Evolutionary conservation across 2,329 filamentous ascomycete species (phyloP), one percentile per base, ranked within the genome.

Genomic region (Scedosporium boydii): DNA sequence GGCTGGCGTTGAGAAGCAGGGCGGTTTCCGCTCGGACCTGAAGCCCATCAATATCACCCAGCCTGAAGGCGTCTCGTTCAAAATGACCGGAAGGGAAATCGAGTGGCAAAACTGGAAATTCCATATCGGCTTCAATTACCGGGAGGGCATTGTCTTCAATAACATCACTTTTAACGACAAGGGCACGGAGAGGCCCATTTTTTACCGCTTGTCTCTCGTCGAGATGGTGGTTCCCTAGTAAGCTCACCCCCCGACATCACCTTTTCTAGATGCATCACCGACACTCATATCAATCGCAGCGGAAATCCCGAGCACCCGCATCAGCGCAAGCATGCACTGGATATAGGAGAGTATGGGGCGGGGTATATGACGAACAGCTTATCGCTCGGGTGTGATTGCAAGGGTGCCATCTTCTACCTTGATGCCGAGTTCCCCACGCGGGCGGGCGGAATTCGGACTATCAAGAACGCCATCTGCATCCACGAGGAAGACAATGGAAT

Each of bases 381-480:
- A 2, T 79, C 86, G 2, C 77, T 93, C 2, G 89, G 90, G 34
- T 93, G 90, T 69, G 90, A 93, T 75, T 96, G 91, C 82, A 95
- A 96, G 75, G 91, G 91, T 14, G 85, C 87, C 0, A 96, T 97
- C 69, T 90, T 95, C 74, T 97, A 97, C 73, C 86, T 97, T 73
- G 91, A 96, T 69, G 91, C 91, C 2, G 84, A 88, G 10, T 95
- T 96, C 71, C 89, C 93, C 48, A 91, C 91, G 64, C 82, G 86
- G 14, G 84, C 86, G 4, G 93, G 93, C 26, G 82, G 84, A n/a
- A 80, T 89, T 29, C 86, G 87, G 3, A 89, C 87, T 1, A 91
- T 96, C 78, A 93, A 96, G 80, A 96, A 96, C 70, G 93, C 93
- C 44, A 89, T 97, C 67, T 97, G 93, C 74, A 93, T 97, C 67